phyloP scores from a whole-genome alignment of 768 basidiomycete genomes.

The Kwoniella europaea region DNA sequence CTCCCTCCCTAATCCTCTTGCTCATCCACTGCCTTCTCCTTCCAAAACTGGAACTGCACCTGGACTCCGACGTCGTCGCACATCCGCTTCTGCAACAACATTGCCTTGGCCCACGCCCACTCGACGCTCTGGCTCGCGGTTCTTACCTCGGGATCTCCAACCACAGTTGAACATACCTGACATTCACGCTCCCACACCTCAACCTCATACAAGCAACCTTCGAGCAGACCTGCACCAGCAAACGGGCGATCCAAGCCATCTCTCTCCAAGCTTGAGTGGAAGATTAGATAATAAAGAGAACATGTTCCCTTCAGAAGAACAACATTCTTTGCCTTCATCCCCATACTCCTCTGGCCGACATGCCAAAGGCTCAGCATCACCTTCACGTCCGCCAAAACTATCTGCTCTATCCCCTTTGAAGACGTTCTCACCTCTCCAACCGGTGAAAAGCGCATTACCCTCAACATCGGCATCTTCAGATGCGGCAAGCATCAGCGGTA shows the following conservation, averaged over 20 bases:
- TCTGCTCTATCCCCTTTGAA: slow-evolving; percentile 54
- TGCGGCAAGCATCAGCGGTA: slow-evolving; percentile 24
- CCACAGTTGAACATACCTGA: slow-evolving; percentile 12
- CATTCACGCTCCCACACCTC: slow-evolving; percentile 12
- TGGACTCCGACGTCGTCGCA: slow-evolving; percentile 4
- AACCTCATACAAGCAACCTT: neutral
- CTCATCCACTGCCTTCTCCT: slow-evolving; percentile 13
- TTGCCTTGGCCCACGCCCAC: slow-evolving; percentile 9
- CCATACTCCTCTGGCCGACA: slow-evolving; percentile 7
- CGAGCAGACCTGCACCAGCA: neutral
- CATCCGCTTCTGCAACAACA: slow-evolving; percentile 1
- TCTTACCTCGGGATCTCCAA: slow-evolving; percentile 1
- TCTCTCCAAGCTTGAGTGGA: neutral
- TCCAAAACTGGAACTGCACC: neutral
- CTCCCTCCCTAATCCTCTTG: slow-evolving; percentile 9
- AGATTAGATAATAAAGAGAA: slow-evolving; percentile 5
- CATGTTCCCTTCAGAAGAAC: slow-evolving; percentile 14
- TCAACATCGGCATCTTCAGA: slow-evolving; percentile 21
- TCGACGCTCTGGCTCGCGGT: slow-evolving; percentile 3
- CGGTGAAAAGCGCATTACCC: slow-evolving; percentile 15
- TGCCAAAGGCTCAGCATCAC: slow-evolving; percentile 25
- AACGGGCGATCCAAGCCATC: slow-evolving; percentile 1
- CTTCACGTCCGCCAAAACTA: slow-evolving; percentile 37
- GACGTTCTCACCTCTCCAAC: slow-evolving; percentile 51
- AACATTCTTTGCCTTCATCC: slow-evolving; percentile 18